Evolutionary conservation across 495 filamentous ascomycete genomes (phyloP).

Genomic region (Penicillium silybi): DNA sequence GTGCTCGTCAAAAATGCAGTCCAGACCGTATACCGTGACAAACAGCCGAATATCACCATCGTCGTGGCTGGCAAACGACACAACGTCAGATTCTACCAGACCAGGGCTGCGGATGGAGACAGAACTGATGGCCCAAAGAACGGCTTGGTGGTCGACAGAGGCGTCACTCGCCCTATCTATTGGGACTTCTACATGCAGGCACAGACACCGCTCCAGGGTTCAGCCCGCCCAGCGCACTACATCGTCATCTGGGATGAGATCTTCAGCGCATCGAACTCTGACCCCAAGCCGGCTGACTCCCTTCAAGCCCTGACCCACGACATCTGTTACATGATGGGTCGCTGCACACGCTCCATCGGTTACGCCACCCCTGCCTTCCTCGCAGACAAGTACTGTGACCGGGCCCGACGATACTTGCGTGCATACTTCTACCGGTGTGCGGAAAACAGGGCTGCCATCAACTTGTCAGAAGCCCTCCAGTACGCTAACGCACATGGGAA

Average conservation of each 20-base stretch:
- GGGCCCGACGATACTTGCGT: slow-evolving; percentile 59
- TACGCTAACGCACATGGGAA: not conserved
- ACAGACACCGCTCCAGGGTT: slow-evolving; percentile 75
- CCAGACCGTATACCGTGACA: slow-evolving; percentile 38
- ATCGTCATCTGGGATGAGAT: slow-evolving; percentile 69
- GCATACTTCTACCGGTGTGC: slow-evolving; percentile 3
- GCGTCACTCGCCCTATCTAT: slow-evolving; percentile 61
- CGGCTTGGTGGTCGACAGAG: slow-evolving; percentile 69
- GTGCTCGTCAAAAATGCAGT: slow-evolving; percentile 54
- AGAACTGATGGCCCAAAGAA: slow-evolving; percentile 50
- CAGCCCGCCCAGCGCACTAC: slow-evolving; percentile 71
- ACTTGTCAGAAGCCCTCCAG: too few species aligned
- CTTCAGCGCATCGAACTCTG: slow-evolving; percentile 27
- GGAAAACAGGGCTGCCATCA: too few species aligned
- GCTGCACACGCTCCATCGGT: slow-evolving; percentile 72
- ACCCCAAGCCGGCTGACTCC: slow-evolving; percentile 44
- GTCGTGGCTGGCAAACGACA: slow-evolving; percentile 75
- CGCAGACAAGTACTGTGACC: slow-evolving; percentile 69
- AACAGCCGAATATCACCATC: slow-evolving; percentile 39
- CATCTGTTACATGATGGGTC: slow-evolving; percentile 70
- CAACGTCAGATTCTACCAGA: slow-evolving; percentile 77
- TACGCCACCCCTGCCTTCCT: slow-evolving; percentile 71
- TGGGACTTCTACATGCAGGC: slow-evolving; percentile 84
- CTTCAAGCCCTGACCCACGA: slow-evolving; percentile 63
- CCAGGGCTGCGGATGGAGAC: slow-evolving; percentile 38